Conservation (phyloP, 768 basidiomycete species). For the Russula dissimulans region DNA sequence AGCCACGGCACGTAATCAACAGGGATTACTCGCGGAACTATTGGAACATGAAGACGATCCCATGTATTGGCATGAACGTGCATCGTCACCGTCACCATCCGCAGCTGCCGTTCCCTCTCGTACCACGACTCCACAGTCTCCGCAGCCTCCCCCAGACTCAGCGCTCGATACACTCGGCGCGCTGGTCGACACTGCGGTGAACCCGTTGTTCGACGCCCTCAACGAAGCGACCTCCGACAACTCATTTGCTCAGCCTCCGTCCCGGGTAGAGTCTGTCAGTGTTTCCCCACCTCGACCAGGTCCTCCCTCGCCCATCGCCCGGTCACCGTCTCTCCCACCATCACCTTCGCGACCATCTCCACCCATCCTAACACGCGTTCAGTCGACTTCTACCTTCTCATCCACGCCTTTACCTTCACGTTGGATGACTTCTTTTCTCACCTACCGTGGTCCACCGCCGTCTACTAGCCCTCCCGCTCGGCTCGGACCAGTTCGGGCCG, state of each 20-base stretch:
- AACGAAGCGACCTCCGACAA: slow-evolving; percentile 13
- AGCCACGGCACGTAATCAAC: slow-evolving; percentile 43
- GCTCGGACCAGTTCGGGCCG: slow-evolving; percentile 4
- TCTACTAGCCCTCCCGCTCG: slow-evolving; percentile 7
- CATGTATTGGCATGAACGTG: slow-evolving; percentile 35
- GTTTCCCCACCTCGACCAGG: slow-evolving; percentile 7
- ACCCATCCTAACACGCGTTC: slow-evolving; percentile 30
- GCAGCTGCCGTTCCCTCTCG: not conserved
- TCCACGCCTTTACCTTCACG: slow-evolving; percentile 40
- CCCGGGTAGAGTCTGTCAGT: not conserved
- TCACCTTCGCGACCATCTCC: slow-evolving; percentile 27
- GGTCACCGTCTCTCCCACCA: slow-evolving; percentile 27
- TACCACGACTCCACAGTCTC: slow-evolving; percentile 16
- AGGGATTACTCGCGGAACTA: slow-evolving; percentile 53
- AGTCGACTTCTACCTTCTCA: slow-evolving; percentile 30
- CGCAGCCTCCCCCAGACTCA: not conserved
- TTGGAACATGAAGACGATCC: slow-evolving; percentile 63
- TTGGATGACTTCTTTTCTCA: slow-evolving; percentile 42
- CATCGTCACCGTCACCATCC: not conserved
- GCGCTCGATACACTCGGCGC: not conserved
- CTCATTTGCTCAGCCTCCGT: not conserved
- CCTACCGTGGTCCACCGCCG: slow-evolving; percentile 21
- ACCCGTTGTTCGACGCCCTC: slow-evolving; percentile 12
- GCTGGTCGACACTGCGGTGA: not conserved
- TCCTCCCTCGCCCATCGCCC: slow-evolving; percentile 10